phyloP scores from a whole-genome alignment of 768 basidiomycete species.

The Suillus ampliporus region DNA sequence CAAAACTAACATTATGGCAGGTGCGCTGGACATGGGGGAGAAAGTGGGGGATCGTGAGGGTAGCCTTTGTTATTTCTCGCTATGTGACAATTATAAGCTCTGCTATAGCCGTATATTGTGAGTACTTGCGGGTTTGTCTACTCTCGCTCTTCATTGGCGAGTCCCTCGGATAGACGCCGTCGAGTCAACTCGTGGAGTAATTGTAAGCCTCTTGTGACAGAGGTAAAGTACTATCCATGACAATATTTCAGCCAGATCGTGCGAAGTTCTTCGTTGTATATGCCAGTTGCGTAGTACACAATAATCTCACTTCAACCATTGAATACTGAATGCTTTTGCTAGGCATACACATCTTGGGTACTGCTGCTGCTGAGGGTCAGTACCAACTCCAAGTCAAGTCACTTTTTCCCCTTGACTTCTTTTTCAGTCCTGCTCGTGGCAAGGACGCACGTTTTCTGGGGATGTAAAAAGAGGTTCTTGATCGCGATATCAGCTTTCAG shows the following conservation, averaged over 20 bases:
- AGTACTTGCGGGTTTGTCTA: background rate
- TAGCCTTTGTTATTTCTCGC: background rate
- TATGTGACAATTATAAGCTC: background rate
- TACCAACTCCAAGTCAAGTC: background rate
- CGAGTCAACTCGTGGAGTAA: background rate
- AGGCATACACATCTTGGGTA: background rate
- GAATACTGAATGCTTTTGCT: background rate
- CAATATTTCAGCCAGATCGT: background rate
- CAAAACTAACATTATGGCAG: background rate
- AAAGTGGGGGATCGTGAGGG: background rate
- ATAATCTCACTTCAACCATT: background rate
- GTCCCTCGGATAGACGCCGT: background rate
- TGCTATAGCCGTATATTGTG: background rate
- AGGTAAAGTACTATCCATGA: background rate
- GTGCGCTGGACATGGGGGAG: background rate
- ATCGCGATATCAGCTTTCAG: background rate
- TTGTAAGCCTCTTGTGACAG: background rate
- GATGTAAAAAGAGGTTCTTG: background rate
- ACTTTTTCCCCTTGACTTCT: background rate
- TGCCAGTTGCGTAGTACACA: background rate
- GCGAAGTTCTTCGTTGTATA: background rate
- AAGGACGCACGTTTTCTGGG: background rate
- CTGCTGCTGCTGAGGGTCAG: slow-evolving; percentile 1
- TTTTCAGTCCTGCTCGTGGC: background rate
- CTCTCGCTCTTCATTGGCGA: background rate